phyloP scores from a whole-genome alignment of 805 yeast genomes.

The Wickerhamomyces alni region DNA sequence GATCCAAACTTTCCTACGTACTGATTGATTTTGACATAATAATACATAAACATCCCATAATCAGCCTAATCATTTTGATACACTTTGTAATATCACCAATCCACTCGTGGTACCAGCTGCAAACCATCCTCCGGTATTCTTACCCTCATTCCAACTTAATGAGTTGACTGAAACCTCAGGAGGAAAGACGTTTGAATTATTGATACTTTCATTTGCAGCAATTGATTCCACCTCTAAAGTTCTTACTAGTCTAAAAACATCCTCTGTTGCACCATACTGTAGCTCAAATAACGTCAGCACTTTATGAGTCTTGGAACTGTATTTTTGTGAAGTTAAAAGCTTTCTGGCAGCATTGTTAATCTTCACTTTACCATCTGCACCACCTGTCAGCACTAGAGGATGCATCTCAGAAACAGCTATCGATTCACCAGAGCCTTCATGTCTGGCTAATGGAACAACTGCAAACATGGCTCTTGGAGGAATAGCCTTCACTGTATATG shows the following conservation, averaged over 20 bases:
- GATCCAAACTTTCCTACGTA: constrained; percentile 63
- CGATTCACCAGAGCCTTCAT: constrained; percentile 34
- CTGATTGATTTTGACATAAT: constrained; percentile 20
- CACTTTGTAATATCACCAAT: constrained; percentile 30
- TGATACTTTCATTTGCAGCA: constrained; percentile 19
- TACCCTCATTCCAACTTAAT: constrained; percentile 53
- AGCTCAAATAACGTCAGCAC: constrained; percentile 30
- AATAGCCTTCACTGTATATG: constrained; percentile 28
- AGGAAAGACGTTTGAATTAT: constrained; percentile 35
- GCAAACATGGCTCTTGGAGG: constrained; percentile 32
- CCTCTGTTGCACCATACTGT: constrained; percentile 33
- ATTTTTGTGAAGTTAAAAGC: constrained; percentile 29
- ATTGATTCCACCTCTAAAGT: constrained; percentile 29
- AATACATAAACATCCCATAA: neutral
- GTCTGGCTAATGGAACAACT: constrained; percentile 29
- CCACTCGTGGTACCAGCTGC: constrained; percentile 51
- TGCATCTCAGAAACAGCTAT: constrained; percentile 37
- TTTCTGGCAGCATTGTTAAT: constrained; percentile 35
- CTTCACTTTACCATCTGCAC: constrained; percentile 42
- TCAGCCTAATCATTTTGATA: neutral
- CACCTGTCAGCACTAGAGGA: constrained; percentile 42
- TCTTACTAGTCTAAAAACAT: constrained; percentile 36
- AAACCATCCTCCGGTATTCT: constrained; percentile 38
- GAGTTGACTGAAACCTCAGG: constrained; percentile 43
- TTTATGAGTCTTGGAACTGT: constrained; percentile 22